These are phyloP conservation scores for Trichoderma hamatum DNA, from an alignment of 2,329 filamentous ascomycete genomes.

Conservation along the genomic window DNA sequence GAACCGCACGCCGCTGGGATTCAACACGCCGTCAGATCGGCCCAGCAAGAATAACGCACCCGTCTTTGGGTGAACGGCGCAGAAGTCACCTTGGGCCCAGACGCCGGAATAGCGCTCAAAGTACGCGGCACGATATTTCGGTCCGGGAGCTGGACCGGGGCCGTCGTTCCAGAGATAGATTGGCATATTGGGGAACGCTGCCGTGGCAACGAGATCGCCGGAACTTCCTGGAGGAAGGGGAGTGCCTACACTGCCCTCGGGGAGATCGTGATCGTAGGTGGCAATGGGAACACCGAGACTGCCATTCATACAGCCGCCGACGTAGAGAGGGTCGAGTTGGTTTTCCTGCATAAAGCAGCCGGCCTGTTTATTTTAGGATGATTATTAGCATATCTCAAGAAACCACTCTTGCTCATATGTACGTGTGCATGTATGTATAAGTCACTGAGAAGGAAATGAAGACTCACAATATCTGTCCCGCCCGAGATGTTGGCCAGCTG, in stretches of 20 bases:
- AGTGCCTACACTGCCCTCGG: constrained; percentile 47
- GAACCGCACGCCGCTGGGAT: constrained; percentile 77
- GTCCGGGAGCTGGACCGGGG: constrained; percentile 46
- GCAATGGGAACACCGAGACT: constrained; percentile 55
- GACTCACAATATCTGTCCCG: constrained; percentile 71
- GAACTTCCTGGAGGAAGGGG: constrained; percentile 61
- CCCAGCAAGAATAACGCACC: constrained; percentile 68
- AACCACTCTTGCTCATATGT: neutral
- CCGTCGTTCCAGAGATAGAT: constrained; percentile 65
- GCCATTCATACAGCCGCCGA: constrained; percentile 56
- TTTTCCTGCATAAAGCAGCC: constrained; percentile 67
- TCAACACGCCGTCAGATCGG: constrained; percentile 76
- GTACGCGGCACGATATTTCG: constrained; percentile 63
- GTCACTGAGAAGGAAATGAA: neutral
- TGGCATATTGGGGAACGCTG: constrained; percentile 76
- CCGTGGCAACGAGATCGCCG: constrained; percentile 73
- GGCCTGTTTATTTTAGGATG: constrained; percentile 42
- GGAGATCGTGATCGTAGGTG: constrained; percentile 66
- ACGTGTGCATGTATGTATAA: neutral
- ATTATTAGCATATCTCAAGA: neutral
- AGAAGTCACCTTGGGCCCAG: constrained; percentile 85
- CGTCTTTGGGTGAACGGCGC: constrained; percentile 69
- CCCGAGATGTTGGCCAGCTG: constrained; percentile 76
- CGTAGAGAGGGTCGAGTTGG: constrained; percentile 67
- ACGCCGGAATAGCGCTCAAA: constrained; percentile 67